Percentiles rank a stretch among this genome's conserved stretches.
phyloP scores from a whole-genome alignment of 306 rosid genomes.

The Gynostemma pentaphyllum region DNA sequence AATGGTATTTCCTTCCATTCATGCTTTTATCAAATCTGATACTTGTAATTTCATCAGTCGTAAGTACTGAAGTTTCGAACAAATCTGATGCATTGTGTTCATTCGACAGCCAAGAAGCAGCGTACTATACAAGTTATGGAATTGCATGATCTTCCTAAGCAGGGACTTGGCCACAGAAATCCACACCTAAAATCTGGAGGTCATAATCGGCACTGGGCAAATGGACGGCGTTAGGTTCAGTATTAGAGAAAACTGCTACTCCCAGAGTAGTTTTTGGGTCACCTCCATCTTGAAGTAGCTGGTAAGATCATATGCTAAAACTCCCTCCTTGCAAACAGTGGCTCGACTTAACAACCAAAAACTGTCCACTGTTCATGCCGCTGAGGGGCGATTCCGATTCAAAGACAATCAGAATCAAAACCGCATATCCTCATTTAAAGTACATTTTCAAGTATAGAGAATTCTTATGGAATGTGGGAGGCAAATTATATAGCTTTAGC shows the following conservation, averaged over 20 bases:
- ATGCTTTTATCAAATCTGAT: background rate
- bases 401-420: background rate
- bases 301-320: background rate
- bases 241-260: background rate
- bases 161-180: slow-evolving; percentile 38
- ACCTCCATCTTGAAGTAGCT: background rate
- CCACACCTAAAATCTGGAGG: slow-evolving; percentile 46
- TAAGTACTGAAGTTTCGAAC: background rate
- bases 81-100: slow-evolving; percentile 9
- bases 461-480: slow-evolving; percentile 9
- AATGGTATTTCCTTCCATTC: slow-evolving; percentile 35
- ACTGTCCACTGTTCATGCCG: slow-evolving; percentile 1
- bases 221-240: slow-evolving; percentile 37
- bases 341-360: background rate
- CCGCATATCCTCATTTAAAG: background rate
- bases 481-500: slow-evolving; percentile 4
- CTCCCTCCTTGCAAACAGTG: slow-evolving; percentile 11
- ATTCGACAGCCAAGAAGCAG: slow-evolving; percentile 73
- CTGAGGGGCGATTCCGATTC: background rate
- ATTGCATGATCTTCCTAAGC: slow-evolving; percentile 78
- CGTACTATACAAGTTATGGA: slow-evolving; percentile 93
- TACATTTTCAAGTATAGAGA: slow-evolving; percentile 7
- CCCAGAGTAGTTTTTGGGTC: background rate
- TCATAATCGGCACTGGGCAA: slow-evolving; percentile 44
- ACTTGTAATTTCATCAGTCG: background rate